Conservation (phyloP, 2,329 filamentous ascomycete species). For the Trichoderma atroviride region DNA sequence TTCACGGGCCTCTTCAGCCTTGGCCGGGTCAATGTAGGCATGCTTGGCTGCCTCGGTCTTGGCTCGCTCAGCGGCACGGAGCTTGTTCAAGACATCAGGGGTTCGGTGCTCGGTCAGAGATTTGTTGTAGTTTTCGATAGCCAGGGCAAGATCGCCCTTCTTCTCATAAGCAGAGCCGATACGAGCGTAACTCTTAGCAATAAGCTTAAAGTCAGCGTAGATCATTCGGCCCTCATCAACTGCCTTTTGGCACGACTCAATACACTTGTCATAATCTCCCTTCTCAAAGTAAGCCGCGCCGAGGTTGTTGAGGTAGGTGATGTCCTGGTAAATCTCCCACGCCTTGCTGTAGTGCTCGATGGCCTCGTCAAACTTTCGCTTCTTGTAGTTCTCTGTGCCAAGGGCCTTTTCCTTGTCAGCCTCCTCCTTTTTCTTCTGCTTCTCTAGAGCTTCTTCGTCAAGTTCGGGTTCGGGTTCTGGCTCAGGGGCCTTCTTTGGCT, state of each 20-base stretch:
- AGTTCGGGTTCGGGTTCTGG: conserved; percentile 66
- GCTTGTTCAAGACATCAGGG: conserved; percentile 88
- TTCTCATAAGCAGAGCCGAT: conserved; percentile 96
- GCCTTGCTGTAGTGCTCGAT: conserved; percentile 94
- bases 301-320: conserved; percentile 96
- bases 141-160: conserved; percentile 74
- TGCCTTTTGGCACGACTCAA: conserved; percentile 85
- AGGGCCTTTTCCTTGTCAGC: conserved; percentile 94
- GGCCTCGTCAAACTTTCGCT: conserved; percentile 92
- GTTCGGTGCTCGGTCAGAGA: conserved; percentile 96
- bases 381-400: conserved; percentile 97
- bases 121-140: conserved; percentile 88
- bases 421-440: conserved; percentile 87
- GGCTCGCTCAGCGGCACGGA: conserved; percentile 84
- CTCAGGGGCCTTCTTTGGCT: conserved; percentile 58
- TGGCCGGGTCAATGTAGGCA: conserved; percentile 84
- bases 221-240: conserved; percentile 87
- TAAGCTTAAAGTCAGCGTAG: conserved; percentile 95
- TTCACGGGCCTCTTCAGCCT: conserved; percentile 94
- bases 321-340: conserved; percentile 93
- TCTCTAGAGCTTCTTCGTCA: conserved; percentile 81
- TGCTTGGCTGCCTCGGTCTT: conserved; percentile 75
- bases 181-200: conserved; percentile 96
- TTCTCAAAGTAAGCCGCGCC: conserved; percentile 95
- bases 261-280: conserved; percentile 85